Percentiles rank a stretch among this genome's conserved stretches.
Conservation (phyloP, 495 filamentous ascomycete genomes). For the Aspergillus taichungensis region DNA sequence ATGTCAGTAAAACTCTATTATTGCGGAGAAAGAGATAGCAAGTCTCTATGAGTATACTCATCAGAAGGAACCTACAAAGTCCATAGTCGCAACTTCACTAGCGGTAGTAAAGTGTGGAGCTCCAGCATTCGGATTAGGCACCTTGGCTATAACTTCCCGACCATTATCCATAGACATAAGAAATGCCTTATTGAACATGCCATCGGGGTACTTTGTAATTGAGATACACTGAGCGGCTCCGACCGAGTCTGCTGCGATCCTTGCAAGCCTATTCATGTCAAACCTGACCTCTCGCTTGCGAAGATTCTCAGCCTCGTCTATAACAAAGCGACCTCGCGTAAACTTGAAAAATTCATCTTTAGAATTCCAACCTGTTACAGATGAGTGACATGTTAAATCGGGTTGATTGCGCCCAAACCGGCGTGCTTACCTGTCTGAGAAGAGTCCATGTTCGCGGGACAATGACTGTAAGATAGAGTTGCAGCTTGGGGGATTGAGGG, state of each 20-base stretch:
- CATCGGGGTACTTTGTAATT: conserved; percentile 25
- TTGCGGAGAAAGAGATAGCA: neutral
- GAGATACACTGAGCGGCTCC: conserved; percentile 22
- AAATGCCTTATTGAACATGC: conserved; percentile 34
- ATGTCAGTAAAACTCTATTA: conserved; percentile 5
- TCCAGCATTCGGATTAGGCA: conserved; percentile 32
- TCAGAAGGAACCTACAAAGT: conserved; percentile 22
- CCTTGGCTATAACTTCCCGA: conserved; percentile 25
- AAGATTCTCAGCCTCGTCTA: conserved; percentile 25
- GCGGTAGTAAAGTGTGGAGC: conserved; percentile 24
- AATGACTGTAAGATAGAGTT: too few relatives aligned
- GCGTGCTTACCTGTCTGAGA: conserved; percentile 11
- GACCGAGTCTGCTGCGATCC: conserved; percentile 25
- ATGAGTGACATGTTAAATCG: conserved; percentile 8
- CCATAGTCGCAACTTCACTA: conserved; percentile 35
- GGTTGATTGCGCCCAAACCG: conserved; percentile 4
- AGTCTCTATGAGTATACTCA: neutral
- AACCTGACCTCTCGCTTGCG: conserved; percentile 27
- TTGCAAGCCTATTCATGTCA: conserved; percentile 24
- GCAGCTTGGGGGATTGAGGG: too few relatives aligned
- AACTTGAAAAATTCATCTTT: conserved; percentile 27
- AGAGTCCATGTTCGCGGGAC: neutral
- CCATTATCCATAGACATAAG: conserved; percentile 34
- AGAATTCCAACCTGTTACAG: conserved; percentile 22
- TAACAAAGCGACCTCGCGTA: conserved; percentile 28